Evolutionary conservation across 2,329 filamentous ascomycete genomes (phyloP).

Genomic region (Macrophomina pseudophaseolina): DNA sequence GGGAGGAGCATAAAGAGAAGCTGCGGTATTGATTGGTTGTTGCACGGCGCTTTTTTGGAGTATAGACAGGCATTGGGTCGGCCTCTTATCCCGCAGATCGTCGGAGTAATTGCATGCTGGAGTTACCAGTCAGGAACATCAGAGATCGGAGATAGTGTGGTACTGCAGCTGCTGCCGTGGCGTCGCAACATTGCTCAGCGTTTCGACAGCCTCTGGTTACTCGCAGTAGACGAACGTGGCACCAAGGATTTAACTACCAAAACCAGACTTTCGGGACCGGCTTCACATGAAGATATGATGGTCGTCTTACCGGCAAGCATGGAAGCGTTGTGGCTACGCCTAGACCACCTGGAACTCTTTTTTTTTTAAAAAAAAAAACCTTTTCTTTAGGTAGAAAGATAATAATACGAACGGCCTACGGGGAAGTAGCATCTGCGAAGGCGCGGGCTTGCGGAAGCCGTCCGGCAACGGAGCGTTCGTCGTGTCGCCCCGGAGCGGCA

Average conservation of each 20-base stretch:
- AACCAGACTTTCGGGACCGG: constrained; percentile 1
- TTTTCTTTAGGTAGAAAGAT: no score
- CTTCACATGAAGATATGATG: constrained; percentile 19
- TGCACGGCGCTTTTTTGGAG: neutral
- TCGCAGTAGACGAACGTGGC: neutral
- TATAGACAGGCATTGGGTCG: neutral
- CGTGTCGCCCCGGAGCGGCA: no score
- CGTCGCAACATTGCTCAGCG: neutral
- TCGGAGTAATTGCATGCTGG: neutral
- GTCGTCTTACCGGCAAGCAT: neutral
- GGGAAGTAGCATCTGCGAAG: no score
- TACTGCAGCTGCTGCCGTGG: neutral
- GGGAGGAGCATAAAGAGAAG: constrained; percentile 74
- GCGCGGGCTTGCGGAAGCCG: no score
- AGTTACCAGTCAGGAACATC: neutral
- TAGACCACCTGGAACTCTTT: no score
- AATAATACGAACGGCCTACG: no score
- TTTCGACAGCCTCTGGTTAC: neutral
- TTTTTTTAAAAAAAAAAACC: no score
- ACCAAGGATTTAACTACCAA: neutral
- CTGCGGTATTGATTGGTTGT: constrained; percentile 52
- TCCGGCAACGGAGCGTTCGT: no score
- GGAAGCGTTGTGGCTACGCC: neutral
- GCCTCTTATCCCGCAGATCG: neutral
- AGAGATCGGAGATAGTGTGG: neutral